These are phyloP conservation scores for Clonostachys rhizophaga DNA, from an alignment of 2,329 filamentous ascomycete species.

Conservation along the genomic window DNA sequence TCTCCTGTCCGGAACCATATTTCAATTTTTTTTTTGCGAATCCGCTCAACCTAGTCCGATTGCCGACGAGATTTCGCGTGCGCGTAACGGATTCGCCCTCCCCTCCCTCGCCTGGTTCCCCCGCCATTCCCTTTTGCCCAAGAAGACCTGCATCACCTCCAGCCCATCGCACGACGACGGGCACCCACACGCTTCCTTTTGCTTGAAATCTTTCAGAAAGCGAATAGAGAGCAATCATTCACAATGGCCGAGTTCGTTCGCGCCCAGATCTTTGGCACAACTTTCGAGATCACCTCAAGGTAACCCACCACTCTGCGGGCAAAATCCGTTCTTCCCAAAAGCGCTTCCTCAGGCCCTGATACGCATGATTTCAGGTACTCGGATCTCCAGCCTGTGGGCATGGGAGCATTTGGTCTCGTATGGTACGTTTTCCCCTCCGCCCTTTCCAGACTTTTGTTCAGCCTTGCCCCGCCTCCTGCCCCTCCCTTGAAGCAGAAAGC, in stretches of 20 bases:
- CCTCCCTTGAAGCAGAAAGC: neutral
- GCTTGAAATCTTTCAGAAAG: too few relatives aligned
- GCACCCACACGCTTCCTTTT: too few relatives aligned
- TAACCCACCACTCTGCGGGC: conserved; percentile 33
- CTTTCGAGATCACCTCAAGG: conserved; percentile 99
- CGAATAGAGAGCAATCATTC: conserved; percentile 12
- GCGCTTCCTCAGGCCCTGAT: neutral
- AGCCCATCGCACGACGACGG: neutral
- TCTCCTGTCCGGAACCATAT: too few relatives aligned
- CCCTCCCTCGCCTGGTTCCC: too few relatives aligned
- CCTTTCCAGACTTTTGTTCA: neutral
- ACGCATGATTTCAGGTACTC: conserved; percentile 65
- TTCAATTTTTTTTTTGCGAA: too few relatives aligned
- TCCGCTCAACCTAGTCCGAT: too few relatives aligned
- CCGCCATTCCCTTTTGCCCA: neutral
- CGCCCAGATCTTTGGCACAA: conserved; percentile 98
- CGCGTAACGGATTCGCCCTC: too few relatives aligned
- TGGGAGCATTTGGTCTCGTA: conserved; percentile 97
- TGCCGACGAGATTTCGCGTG: too few relatives aligned
- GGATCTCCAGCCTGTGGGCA: conserved; percentile 95
- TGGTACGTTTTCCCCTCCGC: conserved; percentile 58
- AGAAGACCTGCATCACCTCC: neutral
- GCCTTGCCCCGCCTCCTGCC: neutral
- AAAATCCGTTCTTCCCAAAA: neutral
- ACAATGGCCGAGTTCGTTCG: conserved; percentile 98